Conservation (phyloP, 805 yeast genomes). For the Suhomyces kilbournensis region DNA sequence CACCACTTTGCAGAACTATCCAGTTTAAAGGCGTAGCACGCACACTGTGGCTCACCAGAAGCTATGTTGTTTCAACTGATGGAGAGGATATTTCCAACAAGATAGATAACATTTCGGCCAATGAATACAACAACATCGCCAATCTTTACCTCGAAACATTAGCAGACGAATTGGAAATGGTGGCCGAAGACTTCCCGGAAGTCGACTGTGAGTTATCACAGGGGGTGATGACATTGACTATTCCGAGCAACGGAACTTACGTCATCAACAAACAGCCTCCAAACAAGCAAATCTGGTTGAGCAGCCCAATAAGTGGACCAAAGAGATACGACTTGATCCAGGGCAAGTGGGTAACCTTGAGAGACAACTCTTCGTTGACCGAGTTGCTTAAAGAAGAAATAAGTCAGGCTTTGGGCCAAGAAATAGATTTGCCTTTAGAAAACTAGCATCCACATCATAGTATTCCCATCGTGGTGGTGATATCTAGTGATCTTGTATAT, state of each 20-base stretch:
- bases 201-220: slow-evolving; percentile 77
- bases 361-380: slow-evolving; percentile 52
- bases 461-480: too few species aligned
- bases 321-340: slow-evolving; percentile 66
- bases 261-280: slow-evolving; percentile 98
- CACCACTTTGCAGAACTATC: neutral
- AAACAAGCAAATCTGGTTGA: slow-evolving; percentile 92
- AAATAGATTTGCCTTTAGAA: slow-evolving; percentile 12
- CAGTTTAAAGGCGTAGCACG: neutral
- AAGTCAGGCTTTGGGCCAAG: slow-evolving; percentile 22
- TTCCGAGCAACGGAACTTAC: slow-evolving; percentile 77
- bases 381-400: slow-evolving; percentile 30
- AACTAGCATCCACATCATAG: too few species aligned
- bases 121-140: slow-evolving; percentile 62
- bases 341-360: slow-evolving; percentile 74
- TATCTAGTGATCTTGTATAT: neutral
- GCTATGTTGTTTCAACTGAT: slow-evolving; percentile 39
- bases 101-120: slow-evolving; percentile 45
- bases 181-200: slow-evolving; percentile 60
- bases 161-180: slow-evolving; percentile 61
- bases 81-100: slow-evolving; percentile 54
- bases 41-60: slow-evolving; percentile 2
- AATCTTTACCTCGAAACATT: slow-evolving; percentile 68
- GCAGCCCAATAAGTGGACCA: slow-evolving; percentile 93
- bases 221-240: slow-evolving; percentile 77